phyloP scores from a whole-genome alignment of 176 grass and related monocot species.

The Musa beccarii region DNA sequence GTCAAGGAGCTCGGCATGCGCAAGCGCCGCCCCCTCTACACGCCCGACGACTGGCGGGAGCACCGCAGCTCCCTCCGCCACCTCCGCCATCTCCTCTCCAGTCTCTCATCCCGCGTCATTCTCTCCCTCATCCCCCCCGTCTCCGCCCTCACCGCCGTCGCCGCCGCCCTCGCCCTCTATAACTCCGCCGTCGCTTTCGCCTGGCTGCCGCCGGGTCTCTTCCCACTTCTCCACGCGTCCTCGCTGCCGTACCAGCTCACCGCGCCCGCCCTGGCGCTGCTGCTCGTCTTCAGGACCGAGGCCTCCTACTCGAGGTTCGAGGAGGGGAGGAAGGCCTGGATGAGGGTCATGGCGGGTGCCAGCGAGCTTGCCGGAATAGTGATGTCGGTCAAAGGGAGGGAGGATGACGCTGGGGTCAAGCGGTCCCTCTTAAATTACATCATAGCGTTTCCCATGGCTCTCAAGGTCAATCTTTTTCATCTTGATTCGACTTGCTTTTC shows the following conservation, averaged over 20 bases:
- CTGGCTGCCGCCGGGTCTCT: conserved; percentile 39
- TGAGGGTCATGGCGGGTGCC: conserved; percentile 51
- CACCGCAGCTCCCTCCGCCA: conserved; percentile 87
- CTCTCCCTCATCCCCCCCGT: conserved; percentile 81
- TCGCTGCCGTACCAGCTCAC: conserved; percentile 79
- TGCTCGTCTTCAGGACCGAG: conserved; percentile 95
- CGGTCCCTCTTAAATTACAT: conserved; percentile 61
- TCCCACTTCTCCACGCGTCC: conserved; percentile 50
- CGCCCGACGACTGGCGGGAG: conserved; percentile 45
- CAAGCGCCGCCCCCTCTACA: conserved; percentile 54
- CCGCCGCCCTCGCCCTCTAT: conserved; percentile 63
- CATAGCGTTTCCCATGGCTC: conserved; percentile 72
- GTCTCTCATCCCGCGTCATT: conserved; percentile 75
- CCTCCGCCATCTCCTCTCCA: conserved; percentile 67
- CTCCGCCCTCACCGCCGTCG: conserved; percentile 60
- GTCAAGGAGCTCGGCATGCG: conserved; percentile 56
- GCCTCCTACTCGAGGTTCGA: conserved; percentile 80
- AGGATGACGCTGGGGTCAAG: conserved; percentile 8
- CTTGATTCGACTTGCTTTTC: too few relatives aligned
- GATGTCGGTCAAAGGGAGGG: conserved; percentile 13
- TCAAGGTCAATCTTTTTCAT: conserved; percentile 45
- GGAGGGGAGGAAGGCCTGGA: conserved; percentile 79
- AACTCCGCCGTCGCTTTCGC: conserved; percentile 37
- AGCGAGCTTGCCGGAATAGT: conserved; percentile 63
- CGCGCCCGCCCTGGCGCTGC: conserved; percentile 68